These are phyloP conservation scores for Pseudomassariella vexata DNA, from an alignment of 2,329 filamentous ascomycete species.

Conservation along the genomic window DNA sequence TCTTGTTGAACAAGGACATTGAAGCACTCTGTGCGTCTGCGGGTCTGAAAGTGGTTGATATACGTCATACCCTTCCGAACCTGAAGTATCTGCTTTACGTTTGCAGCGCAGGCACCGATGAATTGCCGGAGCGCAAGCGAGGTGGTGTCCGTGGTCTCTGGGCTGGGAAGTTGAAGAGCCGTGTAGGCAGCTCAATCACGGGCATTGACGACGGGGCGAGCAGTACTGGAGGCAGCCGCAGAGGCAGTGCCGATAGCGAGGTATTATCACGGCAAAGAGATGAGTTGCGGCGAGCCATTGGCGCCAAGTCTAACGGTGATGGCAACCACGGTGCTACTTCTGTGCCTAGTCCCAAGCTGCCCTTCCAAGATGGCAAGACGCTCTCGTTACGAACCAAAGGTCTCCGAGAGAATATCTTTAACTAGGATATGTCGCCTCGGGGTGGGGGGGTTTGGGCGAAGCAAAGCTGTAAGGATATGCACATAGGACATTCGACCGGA, in stretches of 20 bases:
- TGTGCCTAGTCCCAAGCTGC: constrained; percentile 21
- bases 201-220: constrained; percentile 30
- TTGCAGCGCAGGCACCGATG: constrained; percentile 69
- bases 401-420: constrained; percentile 41
- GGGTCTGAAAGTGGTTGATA: constrained; percentile 76
- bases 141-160: constrained; percentile 57
- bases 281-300: constrained; percentile 31
- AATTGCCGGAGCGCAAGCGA: constrained; percentile 55
- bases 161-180: constrained; percentile 38
- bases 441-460: no score
- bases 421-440: constrained; percentile 9
- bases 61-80: constrained; percentile 87
- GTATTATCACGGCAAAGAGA: constrained; percentile 32
- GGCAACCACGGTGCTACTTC: constrained; percentile 2
- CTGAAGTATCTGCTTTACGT: constrained; percentile 90
- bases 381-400: constrained; percentile 52
- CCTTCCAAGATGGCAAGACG: constrained; percentile 39
- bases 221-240: constrained; percentile 27
- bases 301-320: constrained; percentile 16
- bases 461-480: no score
- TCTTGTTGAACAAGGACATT: constrained; percentile 94
- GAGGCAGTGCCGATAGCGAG: constrained; percentile 26
- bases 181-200: constrained; percentile 10
- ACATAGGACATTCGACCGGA: no score
- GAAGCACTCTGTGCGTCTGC: constrained; percentile 62